These are phyloP conservation scores for Fraxinus excelsior DNA, from an alignment of 257 asterid species.

Conservation along the genomic window DNA sequence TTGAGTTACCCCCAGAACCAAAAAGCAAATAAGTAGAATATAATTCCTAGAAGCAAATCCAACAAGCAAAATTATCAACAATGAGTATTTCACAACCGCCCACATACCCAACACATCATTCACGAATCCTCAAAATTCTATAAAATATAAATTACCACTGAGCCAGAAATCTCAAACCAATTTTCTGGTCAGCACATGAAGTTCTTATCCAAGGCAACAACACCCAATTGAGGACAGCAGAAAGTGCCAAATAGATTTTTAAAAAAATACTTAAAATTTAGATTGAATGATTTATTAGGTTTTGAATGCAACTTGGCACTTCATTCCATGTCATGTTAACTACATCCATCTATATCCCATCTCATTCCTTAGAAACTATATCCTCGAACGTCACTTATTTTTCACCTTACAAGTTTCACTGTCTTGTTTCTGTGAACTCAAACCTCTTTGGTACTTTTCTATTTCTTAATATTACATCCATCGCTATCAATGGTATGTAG, in stretches of 20 bases:
- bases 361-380: no score
- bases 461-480: neutral
- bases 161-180: neutral
- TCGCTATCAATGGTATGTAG: neutral
- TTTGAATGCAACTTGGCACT: no score
- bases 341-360: no score
- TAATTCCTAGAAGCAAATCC: neutral
- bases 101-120: neutral
- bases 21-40: neutral
- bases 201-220: neutral
- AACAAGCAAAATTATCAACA: neutral
- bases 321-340: no score
- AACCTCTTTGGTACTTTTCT: no score
- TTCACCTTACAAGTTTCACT: no score
- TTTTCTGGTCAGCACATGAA: neutral
- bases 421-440: no score
- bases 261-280: no score
- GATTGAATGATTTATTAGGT: no score
- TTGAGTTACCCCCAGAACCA: neutral
- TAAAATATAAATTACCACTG: neutral
- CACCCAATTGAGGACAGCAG: neutral
- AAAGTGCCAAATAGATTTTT: neutral
- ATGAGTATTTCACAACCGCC: neutral
- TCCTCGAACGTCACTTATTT: no score
- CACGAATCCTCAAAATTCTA: neutral